These are phyloP conservation scores for Vararia minispora DNA, from an alignment of 768 basidiomycete species.

Conservation along the genomic window DNA sequence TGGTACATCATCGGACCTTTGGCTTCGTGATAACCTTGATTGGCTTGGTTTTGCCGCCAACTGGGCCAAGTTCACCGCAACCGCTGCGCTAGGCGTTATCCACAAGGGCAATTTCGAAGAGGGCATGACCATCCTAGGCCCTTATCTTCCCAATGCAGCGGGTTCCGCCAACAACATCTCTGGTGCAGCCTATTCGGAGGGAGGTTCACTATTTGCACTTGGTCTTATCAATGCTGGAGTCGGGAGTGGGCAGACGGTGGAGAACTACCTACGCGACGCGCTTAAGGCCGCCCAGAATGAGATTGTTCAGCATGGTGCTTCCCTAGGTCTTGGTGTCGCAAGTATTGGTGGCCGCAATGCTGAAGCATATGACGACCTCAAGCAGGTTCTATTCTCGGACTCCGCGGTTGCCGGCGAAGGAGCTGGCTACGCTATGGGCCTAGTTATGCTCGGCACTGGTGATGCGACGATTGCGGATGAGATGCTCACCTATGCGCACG, in stretches of 20 bases:
- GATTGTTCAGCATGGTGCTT: conserved; percentile 94
- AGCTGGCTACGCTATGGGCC: conserved; percentile 93
- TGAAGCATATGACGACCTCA: conserved; percentile 87
- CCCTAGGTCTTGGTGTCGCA: conserved; percentile 91
- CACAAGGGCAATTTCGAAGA: conserved; percentile 95
- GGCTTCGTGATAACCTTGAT: conserved; percentile 91
- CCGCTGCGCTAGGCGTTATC: conserved; percentile 93
- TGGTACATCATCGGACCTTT: conserved; percentile 92
- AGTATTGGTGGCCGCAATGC: conserved; percentile 87
- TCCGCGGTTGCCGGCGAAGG: conserved; percentile 95
- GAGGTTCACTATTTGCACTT: conserved; percentile 90
- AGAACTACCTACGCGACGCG: conserved; percentile 68
- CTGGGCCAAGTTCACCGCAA: conserved; percentile 98
- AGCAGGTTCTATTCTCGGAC: conserved; percentile 82
- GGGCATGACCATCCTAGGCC: conserved; percentile 84
- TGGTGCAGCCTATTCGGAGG: conserved; percentile 85
- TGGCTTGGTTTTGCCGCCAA: conserved; percentile 94
- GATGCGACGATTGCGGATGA: conserved; percentile 72
- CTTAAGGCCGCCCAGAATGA: conserved; percentile 70
- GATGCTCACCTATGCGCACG: conserved; percentile 92
- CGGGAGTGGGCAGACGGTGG: conserved; percentile 56
- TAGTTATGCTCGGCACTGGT: conserved; percentile 95
- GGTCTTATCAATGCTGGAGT: conserved; percentile 92
- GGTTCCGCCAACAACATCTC: conserved; percentile 63
- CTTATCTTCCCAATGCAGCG: conserved; percentile 78